Evolutionary conservation across 108 stramenopile genomes (phyloP), one percentile per base, ranked within the genome.

Genomic region (Cylindrotheca fusiformis): DNA sequence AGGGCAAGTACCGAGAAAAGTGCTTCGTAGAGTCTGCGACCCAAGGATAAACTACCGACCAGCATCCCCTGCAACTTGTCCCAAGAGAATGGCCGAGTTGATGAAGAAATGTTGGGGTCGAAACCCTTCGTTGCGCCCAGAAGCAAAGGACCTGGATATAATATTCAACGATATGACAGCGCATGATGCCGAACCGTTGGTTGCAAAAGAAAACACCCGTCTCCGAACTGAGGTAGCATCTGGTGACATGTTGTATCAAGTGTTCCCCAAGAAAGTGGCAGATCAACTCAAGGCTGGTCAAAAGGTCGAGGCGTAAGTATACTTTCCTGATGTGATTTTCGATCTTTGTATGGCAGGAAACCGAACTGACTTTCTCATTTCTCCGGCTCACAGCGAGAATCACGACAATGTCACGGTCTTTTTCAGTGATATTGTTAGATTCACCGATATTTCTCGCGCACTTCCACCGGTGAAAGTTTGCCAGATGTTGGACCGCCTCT

Each of bases 181-280:
- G 27, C 65, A 58, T 30, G 68, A 72, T 58, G 71, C 70, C 22
- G 48, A 49, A 19, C 17, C 44, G 4, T 27, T 62, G 6, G 4
- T 8, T 3, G n/a, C 14, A 19, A 10, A 19, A 19, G 6, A 3
- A 12, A 61, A 32, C 44, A 24, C 32, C 41, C 18, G 58, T 19
- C 10, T 41, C 10, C 36, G 36, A 14, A 41, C 36, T 41, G 22
- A 21, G 12, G n/a, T 18, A 19, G 10, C 27, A 4, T 14, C 10
- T 30, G 36, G 18, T 4, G 18, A 12, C 24, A 41, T 36, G 17
- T 30, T 73, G 36, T 50, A 32, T 8, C 46, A 76, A 14, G 58
- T 83, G 10, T 83, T 86, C 47, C 85, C 85, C 3, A 54, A 68
- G 29, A 73, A 86, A 31, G 48, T 86, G 50, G 85, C 85, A 0